Base-by-base conservation (phyloP, 805 yeast genomes). In the Metschnikowia orientalis region DNA sequence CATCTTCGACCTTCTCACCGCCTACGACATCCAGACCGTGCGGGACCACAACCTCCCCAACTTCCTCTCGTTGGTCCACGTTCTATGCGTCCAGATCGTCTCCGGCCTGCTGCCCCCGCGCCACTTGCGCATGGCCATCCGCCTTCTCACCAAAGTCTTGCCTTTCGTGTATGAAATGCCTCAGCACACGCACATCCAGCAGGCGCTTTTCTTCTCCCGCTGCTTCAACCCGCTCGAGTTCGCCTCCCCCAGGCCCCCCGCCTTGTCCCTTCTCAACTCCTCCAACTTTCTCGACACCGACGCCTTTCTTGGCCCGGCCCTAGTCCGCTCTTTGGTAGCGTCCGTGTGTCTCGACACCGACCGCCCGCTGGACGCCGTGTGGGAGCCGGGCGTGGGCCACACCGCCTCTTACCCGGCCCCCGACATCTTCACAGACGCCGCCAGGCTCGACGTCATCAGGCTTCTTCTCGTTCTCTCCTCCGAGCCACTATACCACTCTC, bases 341-440 rank as follows among this genome's bases (percentile, higher is more conserved):
- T 54, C 81, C n/a, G 53, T 81, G 26, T 80, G 79, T 51, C 63
- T 67, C 23, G 63, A 68, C 8, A 75, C 34, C 11, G 17, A 9
- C 4, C 30, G 26, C 3, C 14, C 27, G 15, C 13, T 19, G 14
- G 30, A 22, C 31, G 42, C 62, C 6, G 63, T 81, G 1, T 88
- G 96, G 95, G 94, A 84, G 46, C 76, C 82, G 3, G 96, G 95
- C 5, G 69, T 88, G 19, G 89, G 86, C 2, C 53, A 62, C 3
- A 58, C 71, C 1, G 37, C 54, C 4, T 53, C 46, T 32, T 54
- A 48, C 35, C 32, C 13, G 5, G 30, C 50, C 2, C 57, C 63
- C 1, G 56, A 60, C 26, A 32, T 52, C 6, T 35, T 54, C 3
- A 49, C 75, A 24, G 89, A 83, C 44, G 53, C 76, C 16, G 77